Percentiles rank a stretch among this genome's conserved stretches.
Conservation (phyloP, 345 rosid species). For the Streptanthus diversifolius region DNA sequence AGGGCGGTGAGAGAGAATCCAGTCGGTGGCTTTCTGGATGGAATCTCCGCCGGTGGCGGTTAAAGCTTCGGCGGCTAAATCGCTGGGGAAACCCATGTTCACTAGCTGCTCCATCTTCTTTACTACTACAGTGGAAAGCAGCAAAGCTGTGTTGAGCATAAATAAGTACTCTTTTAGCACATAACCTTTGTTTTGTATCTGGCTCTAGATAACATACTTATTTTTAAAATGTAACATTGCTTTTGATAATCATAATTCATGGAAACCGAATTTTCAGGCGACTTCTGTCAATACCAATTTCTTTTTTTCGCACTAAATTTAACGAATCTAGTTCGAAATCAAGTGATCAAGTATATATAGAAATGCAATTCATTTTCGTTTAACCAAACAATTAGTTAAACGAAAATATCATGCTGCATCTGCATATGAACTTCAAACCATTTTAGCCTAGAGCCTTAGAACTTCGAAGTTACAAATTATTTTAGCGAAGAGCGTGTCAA, state of each 20-base stretch:
- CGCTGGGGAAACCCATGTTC: conserved; percentile 34
- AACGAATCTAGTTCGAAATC: too few relatives aligned
- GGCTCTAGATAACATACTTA: too few relatives aligned
- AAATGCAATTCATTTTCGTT: too few relatives aligned
- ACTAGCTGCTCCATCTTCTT: conserved; percentile 30
- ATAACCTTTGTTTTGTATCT: not conserved
- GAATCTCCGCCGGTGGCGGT: conserved; percentile 34
- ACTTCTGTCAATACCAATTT: too few relatives aligned
- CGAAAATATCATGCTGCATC: not conserved
- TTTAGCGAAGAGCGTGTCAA: not conserved
- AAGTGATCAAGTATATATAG: too few relatives aligned
- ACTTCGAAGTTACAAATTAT: not conserved
- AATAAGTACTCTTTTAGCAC: not conserved
- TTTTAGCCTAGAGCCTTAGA: not conserved
- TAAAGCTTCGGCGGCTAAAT: conserved; percentile 32
- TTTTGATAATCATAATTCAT: not conserved
- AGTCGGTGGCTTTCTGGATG: conserved; percentile 31
- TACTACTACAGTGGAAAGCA: not conserved
- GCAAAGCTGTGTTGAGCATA: not conserved
- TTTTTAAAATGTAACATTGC: not conserved
- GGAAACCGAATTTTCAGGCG: not conserved
- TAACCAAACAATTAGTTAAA: too few relatives aligned
- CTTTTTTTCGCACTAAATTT: not conserved
- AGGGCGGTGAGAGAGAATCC: conserved; percentile 33
- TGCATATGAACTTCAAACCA: not conserved